Conservation (phyloP, 768 basidiomycete species). For the Boletus tomentosulus region DNA sequence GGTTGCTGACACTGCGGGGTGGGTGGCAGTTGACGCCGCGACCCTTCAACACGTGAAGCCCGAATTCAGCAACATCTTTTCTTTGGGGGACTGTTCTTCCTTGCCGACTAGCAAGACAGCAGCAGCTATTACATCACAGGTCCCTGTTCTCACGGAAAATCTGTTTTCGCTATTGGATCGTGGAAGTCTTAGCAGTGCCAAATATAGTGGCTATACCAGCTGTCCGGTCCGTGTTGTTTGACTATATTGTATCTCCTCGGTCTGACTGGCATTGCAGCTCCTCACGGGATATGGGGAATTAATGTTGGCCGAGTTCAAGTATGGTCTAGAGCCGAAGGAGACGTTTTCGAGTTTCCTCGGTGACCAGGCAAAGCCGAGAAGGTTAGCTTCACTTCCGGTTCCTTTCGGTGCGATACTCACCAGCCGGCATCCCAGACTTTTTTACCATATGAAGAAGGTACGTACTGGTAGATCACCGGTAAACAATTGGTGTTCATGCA, state of each 20-base stretch:
- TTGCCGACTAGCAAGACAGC: constrained; percentile 96
- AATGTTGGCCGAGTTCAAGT: constrained; percentile 93
- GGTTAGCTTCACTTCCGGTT: constrained; percentile 40
- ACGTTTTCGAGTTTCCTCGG: constrained; percentile 65
- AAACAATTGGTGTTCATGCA: background rate
- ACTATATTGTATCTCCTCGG: background rate
- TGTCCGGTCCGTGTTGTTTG: constrained; percentile 62
- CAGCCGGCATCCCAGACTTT: constrained; percentile 32
- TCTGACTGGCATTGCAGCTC: constrained; percentile 41
- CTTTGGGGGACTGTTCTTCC: constrained; percentile 88
- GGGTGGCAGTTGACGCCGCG: constrained; percentile 80
- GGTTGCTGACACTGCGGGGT: constrained; percentile 77
- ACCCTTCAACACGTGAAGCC: constrained; percentile 85
- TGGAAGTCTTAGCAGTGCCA: constrained; percentile 63
- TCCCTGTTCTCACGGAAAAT: constrained; percentile 89
- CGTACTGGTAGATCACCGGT: background rate
- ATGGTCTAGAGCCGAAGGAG: constrained; percentile 85
- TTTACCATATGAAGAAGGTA: constrained; percentile 81
- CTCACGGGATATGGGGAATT: constrained; percentile 78
- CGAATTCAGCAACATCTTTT: constrained; percentile 76
- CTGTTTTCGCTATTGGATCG: constrained; percentile 70
- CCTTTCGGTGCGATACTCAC: constrained; percentile 5
- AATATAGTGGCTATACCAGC: constrained; percentile 86
- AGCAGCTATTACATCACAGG: constrained; percentile 88
- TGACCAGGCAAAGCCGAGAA: constrained; percentile 72